Conservation (phyloP, 306 rosid genomes). For the Ormosia semicastrata region DNA sequence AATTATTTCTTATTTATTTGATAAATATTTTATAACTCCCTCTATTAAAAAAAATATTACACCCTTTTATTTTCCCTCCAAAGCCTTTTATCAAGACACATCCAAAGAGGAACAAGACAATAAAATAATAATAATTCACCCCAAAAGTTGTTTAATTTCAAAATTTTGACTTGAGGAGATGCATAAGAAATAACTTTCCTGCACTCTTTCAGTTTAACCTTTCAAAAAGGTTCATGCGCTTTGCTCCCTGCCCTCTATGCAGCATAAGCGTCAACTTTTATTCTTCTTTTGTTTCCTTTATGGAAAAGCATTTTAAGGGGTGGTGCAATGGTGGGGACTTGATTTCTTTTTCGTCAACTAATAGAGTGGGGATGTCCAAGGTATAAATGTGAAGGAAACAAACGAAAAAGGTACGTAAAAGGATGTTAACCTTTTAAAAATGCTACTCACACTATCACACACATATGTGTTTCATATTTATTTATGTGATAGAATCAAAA, state of each 20-base stretch:
- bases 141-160: background rate
- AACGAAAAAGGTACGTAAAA: slow-evolving; percentile 10
- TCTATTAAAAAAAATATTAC: too few species aligned
- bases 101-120: too few species aligned
- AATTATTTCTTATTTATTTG: too few species aligned
- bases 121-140: too few species aligned
- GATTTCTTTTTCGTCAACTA: slow-evolving; percentile 11
- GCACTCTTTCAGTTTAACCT: slow-evolving; percentile 26
- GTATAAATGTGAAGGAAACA: slow-evolving; percentile 8
- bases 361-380: slow-evolving; percentile 17
- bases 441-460: too few species aligned
- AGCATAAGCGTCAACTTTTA: slow-evolving; percentile 48
- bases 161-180: slow-evolving; percentile 23
- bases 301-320: slow-evolving; percentile 25
- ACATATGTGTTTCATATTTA: too few species aligned
- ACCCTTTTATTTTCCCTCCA: too few species aligned
- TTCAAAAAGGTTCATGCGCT: slow-evolving; percentile 55
- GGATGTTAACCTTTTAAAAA: slow-evolving; percentile 5
- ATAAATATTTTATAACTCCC: too few species aligned
- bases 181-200: slow-evolving; percentile 32
- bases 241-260: slow-evolving; percentile 52
- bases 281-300: slow-evolving; percentile 37
- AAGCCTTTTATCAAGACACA: too few species aligned
- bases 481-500: too few species aligned
- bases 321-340: slow-evolving; percentile 49